A percentile compares a stretch with the other conserved stretches of the same genome.
These are phyloP conservation scores for Cutaneotrichosporon dermatis DNA, from an alignment of 1,284 basidiomycete genomes.

Conservation along the genomic window DNA sequence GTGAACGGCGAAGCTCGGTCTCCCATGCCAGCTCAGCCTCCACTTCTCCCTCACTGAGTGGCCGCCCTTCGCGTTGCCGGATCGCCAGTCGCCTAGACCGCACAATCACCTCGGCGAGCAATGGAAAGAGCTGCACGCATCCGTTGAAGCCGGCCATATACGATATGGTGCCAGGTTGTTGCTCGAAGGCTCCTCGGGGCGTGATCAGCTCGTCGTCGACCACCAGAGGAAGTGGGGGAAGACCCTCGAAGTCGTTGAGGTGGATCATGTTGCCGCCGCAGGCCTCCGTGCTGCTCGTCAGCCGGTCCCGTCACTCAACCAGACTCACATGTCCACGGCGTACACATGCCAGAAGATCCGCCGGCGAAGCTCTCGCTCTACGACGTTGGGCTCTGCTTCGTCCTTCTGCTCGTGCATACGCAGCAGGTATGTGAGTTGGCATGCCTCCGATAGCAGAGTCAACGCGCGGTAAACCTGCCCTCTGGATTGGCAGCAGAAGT, in stretches of 20 bases:
- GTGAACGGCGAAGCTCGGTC: not conserved
- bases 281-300: slow-evolving; percentile 19
- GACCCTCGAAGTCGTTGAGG: slow-evolving; percentile 25
- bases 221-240: slow-evolving; percentile 24
- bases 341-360: slow-evolving; percentile 31
- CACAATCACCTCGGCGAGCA: slow-evolving; percentile 23
- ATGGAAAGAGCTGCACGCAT: slow-evolving; percentile 24
- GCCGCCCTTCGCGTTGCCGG: not conserved
- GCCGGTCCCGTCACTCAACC: not conserved
- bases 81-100: slow-evolving; percentile 15
- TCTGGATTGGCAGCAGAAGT: slow-evolving; percentile 30
- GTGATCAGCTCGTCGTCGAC: slow-evolving; percentile 35
- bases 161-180: slow-evolving; percentile 6
- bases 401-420: slow-evolving; percentile 15
- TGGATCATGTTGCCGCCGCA: slow-evolving; percentile 25
- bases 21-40: slow-evolving; percentile 8
- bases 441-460: slow-evolving; percentile 28
- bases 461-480: slow-evolving; percentile 23
- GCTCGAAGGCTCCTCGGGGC: slow-evolving; percentile 8
- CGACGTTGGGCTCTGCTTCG: slow-evolving; percentile 7
- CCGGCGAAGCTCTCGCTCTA: slow-evolving; percentile 18
- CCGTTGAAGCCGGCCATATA: slow-evolving; percentile 30
- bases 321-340: slow-evolving; percentile 23
- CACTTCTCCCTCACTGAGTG: not conserved
- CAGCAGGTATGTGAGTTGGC: slow-evolving; percentile 26